These are phyloP conservation scores for Mucuna pruriens DNA, from an alignment of 306 rosid genomes.

Conservation along the genomic window DNA sequence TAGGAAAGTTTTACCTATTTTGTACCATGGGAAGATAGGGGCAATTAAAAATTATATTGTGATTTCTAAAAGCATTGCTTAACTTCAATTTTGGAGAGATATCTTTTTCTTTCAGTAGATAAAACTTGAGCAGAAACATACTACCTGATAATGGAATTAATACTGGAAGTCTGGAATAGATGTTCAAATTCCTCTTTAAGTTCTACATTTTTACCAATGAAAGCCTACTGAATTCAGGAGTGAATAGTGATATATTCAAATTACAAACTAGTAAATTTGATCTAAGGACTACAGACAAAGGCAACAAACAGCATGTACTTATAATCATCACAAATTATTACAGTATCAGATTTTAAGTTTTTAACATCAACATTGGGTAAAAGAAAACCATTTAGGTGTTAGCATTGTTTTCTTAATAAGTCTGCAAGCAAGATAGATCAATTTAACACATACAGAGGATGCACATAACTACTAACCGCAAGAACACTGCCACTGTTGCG, in stretches of 20 bases:
- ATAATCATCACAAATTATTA: conserved; percentile 4
- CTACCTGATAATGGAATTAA: no score
- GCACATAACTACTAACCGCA: conserved; percentile 58
- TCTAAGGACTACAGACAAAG: not conserved
- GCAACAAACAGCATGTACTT: conserved; percentile 10
- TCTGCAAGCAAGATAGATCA: not conserved
- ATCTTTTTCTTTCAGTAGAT: no score
- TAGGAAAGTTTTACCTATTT: no score
- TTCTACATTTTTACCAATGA: no score
- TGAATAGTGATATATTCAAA: not conserved
- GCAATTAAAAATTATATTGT: no score
- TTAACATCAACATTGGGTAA: not conserved
- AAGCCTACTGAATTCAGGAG: no score
- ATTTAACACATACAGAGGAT: not conserved
- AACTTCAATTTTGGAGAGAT: no score
- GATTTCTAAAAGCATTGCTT: no score
- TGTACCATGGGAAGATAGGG: no score
- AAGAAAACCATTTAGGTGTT: conserved; percentile 11
- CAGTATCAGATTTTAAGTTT: not conserved
- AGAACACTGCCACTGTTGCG: conserved; percentile 91
- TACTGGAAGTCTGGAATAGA: no score
- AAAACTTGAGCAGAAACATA: no score
- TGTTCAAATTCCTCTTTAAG: no score
- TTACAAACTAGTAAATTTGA: not conserved
- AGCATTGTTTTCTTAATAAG: conserved; percentile 1